phyloP scores from a whole-genome alignment of 106 monocot genomes.

The Allium sativum region DNA sequence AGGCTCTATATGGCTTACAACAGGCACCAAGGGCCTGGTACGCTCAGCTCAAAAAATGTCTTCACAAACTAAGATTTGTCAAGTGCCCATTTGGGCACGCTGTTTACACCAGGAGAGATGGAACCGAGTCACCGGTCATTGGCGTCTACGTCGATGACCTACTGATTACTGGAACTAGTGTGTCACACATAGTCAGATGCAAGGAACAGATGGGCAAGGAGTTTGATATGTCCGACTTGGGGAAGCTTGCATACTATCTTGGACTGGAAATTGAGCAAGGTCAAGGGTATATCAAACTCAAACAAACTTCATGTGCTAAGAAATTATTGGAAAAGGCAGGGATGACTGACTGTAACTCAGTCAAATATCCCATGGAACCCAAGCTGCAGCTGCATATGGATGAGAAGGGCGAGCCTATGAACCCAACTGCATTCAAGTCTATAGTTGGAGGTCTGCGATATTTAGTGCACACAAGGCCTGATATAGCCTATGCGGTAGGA shows the following conservation, averaged over 20 bases:
- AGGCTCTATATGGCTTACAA: no score
- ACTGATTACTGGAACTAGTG: no score
- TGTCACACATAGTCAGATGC: no score
- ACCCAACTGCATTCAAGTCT: neutral
- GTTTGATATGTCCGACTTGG: conserved; percentile 12
- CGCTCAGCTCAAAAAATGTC: neutral
- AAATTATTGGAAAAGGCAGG: neutral
- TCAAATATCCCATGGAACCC: no score
- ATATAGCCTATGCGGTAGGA: no score
- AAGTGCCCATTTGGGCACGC: neutral
- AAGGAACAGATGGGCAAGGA: neutral
- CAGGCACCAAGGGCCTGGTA: no score
- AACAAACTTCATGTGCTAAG: neutral
- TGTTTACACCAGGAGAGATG: neutral
- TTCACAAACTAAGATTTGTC: neutral
- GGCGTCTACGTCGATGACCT: no score
- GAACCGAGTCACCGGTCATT: no score
- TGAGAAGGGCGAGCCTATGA: neutral
- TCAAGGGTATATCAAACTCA: neutral
- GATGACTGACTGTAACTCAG: no score
- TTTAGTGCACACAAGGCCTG: no score
- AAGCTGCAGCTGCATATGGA: neutral
- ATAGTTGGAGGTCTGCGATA: no score
- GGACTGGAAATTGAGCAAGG: conserved; percentile 7
- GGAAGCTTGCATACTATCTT: conserved; percentile 2